Evolutionary conservation across 2,329 filamentous ascomycete genomes (phyloP), one percentile per base, ranked within the genome.

Genomic region (Domatiomyces globalis): DNA sequence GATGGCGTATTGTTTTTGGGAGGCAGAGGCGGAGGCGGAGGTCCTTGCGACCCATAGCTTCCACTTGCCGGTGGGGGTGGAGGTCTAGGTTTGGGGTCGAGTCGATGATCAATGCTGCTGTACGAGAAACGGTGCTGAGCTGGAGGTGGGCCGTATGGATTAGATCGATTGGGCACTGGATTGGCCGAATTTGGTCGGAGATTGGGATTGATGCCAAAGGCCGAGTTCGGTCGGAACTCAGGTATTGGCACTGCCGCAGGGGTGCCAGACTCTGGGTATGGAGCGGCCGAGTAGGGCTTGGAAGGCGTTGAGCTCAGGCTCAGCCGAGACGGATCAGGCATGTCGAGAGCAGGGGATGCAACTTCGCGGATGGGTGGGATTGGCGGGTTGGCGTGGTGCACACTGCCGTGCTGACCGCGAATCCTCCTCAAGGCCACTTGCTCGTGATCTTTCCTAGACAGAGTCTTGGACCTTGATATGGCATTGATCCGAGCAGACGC

Each of bases 381-480:
- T 48, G 68, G 60, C 17, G 70, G 69, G 3, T 70, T 69, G 46
- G 63, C 29, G 43, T 46, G 51, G 33, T 43, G 20, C 45, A 50
- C 79, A 15, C 83, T 85, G 15, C 83, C 84, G 61, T 87, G 80
- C 58, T 84, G 80, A 2, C 81, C 87, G 67, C 85, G 94, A 72
- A 98, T 96, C 49, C 85, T 80, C 48, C 80, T 84, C 58, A 98
- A 80, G 0, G 92, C 89, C 43, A 94, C 83, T 51, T 88, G 87
- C 67, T 96, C 90, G 65, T 98, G 92, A 62, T 96, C 92, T 60
- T 83, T 79, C 69, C 89, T 89, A 2, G 87, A 94, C 46, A 96
- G 73, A 2, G 85, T 85, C 67, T 87, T 87, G 51, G 87, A 84
- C 60, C 86, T 81, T 46, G 80, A 83, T 49, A 98, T 81, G 48